Evolutionary conservation across 768 basidiomycete genomes (phyloP).

Genomic region (Collybia sordida): DNA sequence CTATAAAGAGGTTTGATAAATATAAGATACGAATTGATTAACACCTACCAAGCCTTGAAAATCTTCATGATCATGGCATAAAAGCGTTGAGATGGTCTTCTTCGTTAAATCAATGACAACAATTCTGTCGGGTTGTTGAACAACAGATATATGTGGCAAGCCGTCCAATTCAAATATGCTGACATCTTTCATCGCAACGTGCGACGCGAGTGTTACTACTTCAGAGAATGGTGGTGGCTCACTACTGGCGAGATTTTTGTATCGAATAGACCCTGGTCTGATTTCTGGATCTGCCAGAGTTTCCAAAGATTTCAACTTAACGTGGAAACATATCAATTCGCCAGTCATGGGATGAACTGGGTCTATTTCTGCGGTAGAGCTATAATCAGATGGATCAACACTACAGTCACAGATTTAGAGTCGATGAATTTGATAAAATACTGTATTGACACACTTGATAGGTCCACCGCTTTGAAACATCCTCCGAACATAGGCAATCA

Average conservation of each 20-base stretch:
- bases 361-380: conserved; percentile 37
- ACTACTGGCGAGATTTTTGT: conserved; percentile 26
- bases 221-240: conserved; percentile 41
- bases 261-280: conserved; percentile 34
- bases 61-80: conserved; percentile 31
- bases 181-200: conserved; percentile 32
- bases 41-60: conserved; percentile 22
- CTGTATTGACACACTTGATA: conserved; percentile 11
- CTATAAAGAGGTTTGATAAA: conserved; percentile 23
- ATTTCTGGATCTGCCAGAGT: conserved; percentile 40
- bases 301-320: conserved; percentile 44
- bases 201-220: conserved; percentile 35
- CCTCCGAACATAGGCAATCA: conserved; percentile 52
- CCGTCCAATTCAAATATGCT: conserved; percentile 44
- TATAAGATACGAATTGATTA: neutral
- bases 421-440: neutral
- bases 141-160: conserved; percentile 39
- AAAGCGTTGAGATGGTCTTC: conserved; percentile 35
- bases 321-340: conserved; percentile 40
- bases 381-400: conserved; percentile 36
- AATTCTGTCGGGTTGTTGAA: conserved; percentile 40
- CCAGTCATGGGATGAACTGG: conserved; percentile 41
- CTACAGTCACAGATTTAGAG: conserved; percentile 14
- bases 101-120: conserved; percentile 40
- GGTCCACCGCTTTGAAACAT: conserved; percentile 24